phyloP scores from a whole-genome alignment of 2,329 filamentous ascomycete species.

The Ascochyta koolunga region DNA sequence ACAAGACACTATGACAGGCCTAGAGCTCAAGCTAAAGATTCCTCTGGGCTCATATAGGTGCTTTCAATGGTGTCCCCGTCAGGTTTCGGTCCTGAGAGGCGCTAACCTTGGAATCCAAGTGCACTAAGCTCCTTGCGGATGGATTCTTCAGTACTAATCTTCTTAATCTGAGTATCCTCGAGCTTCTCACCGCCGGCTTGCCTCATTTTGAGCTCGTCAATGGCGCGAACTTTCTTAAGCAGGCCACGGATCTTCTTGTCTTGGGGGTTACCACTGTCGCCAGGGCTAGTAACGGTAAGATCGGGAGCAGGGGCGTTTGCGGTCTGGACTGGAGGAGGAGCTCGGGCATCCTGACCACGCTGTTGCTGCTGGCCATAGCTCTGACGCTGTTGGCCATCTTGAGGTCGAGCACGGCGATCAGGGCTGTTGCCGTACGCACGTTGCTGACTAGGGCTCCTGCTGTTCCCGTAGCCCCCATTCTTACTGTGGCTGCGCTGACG shows the following conservation, averaged over 20 bases:
- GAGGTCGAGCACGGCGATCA: constrained; percentile 36
- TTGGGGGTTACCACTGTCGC: constrained; percentile 67
- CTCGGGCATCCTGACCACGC: constrained; percentile 27
- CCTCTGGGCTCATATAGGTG: not conserved
- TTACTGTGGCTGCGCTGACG: constrained; percentile 61
- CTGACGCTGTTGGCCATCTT: constrained; percentile 35
- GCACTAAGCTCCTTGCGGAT: constrained; percentile 83
- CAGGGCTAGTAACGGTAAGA: constrained; percentile 61
- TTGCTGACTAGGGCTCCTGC: constrained; percentile 41
- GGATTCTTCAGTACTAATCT: constrained; percentile 85
- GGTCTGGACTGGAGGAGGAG: constrained; percentile 39
- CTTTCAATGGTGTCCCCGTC: not conserved
- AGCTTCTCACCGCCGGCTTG: constrained; percentile 93
- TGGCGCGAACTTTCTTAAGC: constrained; percentile 96
- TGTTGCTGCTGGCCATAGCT: constrained; percentile 33
- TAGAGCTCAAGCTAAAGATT: too few relatives aligned
- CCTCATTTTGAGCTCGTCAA: constrained; percentile 97
- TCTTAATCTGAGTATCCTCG: constrained; percentile 98
- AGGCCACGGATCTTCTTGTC: constrained; percentile 95
- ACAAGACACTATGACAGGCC: too few relatives aligned
- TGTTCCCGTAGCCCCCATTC: constrained; percentile 34
- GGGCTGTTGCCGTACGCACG: constrained; percentile 42
- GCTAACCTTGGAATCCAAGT: constrained; percentile 54
- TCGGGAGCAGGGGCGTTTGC: constrained; percentile 50
- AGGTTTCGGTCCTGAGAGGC: constrained; percentile 9